phyloP scores from a whole-genome alignment of 176 grass and related monocot genomes.

The Oryza glumipatula region DNA sequence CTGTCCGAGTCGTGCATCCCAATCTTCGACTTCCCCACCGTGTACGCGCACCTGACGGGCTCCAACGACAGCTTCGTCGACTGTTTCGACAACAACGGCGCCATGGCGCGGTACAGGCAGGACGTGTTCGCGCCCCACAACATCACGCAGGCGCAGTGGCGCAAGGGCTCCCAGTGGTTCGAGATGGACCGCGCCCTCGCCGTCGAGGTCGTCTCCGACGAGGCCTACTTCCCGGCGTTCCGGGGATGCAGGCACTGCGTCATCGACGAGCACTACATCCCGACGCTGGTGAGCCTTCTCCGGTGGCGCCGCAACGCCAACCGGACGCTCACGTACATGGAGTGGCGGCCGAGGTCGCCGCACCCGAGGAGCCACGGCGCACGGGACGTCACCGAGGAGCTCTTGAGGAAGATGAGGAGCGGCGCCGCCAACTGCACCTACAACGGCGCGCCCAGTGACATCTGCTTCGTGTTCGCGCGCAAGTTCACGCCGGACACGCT shows the following conservation, averaged over 20 bases:
- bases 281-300: conserved; percentile 51
- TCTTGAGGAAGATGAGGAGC: conserved; percentile 54
- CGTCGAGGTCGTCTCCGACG: conserved; percentile 55
- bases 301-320: conserved; percentile 51
- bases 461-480: conserved; percentile 71
- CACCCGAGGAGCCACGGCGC: conserved; percentile 50
- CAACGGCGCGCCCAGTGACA: conserved; percentile 36
- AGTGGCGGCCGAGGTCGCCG: conserved; percentile 40
- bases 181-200: conserved; percentile 59
- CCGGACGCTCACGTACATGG: conserved; percentile 62
- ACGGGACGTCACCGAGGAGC: conserved; percentile 38
- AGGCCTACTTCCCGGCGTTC: conserved; percentile 65
- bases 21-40: conserved; percentile 33
- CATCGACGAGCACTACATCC: conserved; percentile 90
- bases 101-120: conserved; percentile 52
- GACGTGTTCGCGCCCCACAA: conserved; percentile 42
- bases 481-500: conserved; percentile 72
- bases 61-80: conserved; percentile 62
- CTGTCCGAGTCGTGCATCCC: conserved; percentile 79
- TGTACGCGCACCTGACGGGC: conserved; percentile 50
- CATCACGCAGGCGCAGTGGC: conserved; percentile 56
- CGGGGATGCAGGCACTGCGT: conserved; percentile 34
- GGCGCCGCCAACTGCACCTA: conserved; percentile 54
- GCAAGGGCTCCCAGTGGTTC: conserved; percentile 88
- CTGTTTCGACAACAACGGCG: conserved; percentile 51